phyloP scores from a whole-genome alignment of 179 eudicot genomes.

The Camellia oleifera region DNA sequence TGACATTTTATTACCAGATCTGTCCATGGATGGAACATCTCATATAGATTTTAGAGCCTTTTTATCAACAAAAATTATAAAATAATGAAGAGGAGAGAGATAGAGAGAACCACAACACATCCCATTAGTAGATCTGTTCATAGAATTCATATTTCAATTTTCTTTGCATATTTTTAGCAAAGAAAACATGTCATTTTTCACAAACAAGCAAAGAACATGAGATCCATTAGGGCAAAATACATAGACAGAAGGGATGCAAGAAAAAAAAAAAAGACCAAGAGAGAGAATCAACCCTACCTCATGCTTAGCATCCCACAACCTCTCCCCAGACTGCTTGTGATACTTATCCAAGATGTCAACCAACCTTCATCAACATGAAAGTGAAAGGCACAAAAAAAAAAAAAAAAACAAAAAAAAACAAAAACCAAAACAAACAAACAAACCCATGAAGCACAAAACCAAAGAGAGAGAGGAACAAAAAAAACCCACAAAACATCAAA shows the following conservation, averaged over 20 bases:
- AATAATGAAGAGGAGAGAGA: slow-evolving; percentile 20
- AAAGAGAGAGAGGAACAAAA: not conserved
- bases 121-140: slow-evolving; percentile 57
- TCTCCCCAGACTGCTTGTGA: slow-evolving; percentile 48
- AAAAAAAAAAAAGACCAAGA: not conserved
- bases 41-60: slow-evolving; percentile 27
- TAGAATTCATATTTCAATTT: slow-evolving; percentile 29
- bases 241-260: not conserved
- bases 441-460: not conserved
- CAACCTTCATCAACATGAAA: slow-evolving; percentile 32
- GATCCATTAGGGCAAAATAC: not conserved
- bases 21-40: slow-evolving; percentile 47
- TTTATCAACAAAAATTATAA: slow-evolving; percentile 21
- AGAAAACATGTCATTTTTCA: slow-evolving; percentile 10
- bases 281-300: slow-evolving; percentile 38
- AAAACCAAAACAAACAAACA: not conserved
- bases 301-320: slow-evolving; percentile 82
- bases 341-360: slow-evolving; percentile 54
- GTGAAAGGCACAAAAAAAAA: not conserved
- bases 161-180: slow-evolving; percentile 40
- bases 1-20: slow-evolving; percentile 33
- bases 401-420: not conserved
- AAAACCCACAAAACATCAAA: no score
- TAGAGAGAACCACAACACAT: slow-evolving; percentile 8
- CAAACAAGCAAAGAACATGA: not conserved